phyloP scores from a whole-genome alignment of 163 green algal species.

The Picocystis sp. region DNA sequence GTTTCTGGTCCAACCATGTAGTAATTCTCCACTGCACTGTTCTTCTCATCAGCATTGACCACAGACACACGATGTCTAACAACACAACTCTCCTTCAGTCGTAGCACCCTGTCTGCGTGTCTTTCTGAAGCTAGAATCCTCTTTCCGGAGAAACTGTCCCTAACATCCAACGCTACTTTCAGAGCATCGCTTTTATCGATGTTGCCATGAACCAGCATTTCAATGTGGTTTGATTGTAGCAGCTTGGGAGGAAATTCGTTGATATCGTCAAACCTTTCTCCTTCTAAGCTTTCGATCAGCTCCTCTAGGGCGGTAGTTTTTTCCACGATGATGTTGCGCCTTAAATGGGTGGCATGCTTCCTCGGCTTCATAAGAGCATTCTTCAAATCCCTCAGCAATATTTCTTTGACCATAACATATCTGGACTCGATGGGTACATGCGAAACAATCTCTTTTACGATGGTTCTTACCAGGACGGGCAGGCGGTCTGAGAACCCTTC shows the following conservation, averaged over 20 bases:
- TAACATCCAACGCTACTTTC: constrained; percentile 17
- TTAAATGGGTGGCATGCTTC: constrained; percentile 54
- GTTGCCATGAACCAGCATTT: constrained; percentile 71
- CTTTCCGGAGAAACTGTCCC: neutral
- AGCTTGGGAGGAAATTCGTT: constrained; percentile 13
- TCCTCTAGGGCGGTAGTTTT: constrained; percentile 26
- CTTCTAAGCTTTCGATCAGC: constrained; percentile 32
- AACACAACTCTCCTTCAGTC: constrained; percentile 24
- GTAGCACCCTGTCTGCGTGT: constrained; percentile 25
- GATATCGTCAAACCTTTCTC: constrained; percentile 24
- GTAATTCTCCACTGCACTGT: constrained; percentile 54
- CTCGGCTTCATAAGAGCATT: constrained; percentile 63
- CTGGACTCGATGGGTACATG: neutral
- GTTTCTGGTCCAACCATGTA: constrained; percentile 26
- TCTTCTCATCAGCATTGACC: constrained; percentile 53
- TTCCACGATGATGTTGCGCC: constrained; percentile 36
- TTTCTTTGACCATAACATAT: neutral
- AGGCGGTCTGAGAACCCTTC: constrained; percentile 79
- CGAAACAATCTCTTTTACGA: constrained; percentile 34
- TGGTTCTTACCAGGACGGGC: constrained; percentile 27
- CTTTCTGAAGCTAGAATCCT: constrained; percentile 19
- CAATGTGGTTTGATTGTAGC: constrained; percentile 36
- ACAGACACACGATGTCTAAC: constrained; percentile 10
- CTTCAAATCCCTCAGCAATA: constrained; percentile 1
- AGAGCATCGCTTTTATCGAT: constrained; percentile 29